Conservation (phyloP, 176 grass and related monocot species). For the Puya raimondii region DNA sequence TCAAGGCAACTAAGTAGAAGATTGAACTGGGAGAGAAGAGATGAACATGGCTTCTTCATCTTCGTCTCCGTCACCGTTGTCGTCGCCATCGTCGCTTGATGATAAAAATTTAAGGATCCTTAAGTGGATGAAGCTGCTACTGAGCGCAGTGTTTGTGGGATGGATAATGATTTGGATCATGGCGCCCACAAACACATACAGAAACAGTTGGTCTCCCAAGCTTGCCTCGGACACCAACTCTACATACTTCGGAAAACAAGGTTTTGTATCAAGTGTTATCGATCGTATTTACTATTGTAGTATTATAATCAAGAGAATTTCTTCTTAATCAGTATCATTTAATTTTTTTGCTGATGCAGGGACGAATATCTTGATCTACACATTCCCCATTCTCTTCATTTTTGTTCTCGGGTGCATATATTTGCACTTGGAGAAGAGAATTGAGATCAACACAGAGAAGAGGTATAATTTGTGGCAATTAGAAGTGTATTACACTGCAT, state of each 20-base stretch:
- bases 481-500: not conserved
- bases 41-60: not conserved
- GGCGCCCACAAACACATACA: constrained; percentile 27
- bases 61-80: not conserved
- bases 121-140: constrained; percentile 18
- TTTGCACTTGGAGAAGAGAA: constrained; percentile 31
- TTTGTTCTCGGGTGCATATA: constrained; percentile 38
- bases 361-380: constrained; percentile 19
- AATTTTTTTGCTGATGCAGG: constrained; percentile 16
- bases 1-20: not conserved
- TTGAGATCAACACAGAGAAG: not conserved
- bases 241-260: constrained; percentile 53
- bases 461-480: not conserved
- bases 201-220: constrained; percentile 28
- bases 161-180: constrained; percentile 49
- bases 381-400: constrained; percentile 46
- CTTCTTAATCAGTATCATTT: not conserved
- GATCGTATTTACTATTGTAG: not conserved
- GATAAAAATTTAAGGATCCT: constrained; percentile 2
- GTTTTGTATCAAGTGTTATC: constrained; percentile 9
- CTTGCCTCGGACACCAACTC: constrained; percentile 27
- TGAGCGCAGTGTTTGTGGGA: constrained; percentile 23
- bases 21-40: not conserved
- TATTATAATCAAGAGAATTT: not conserved
- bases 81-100: not conserved